Conservation (phyloP, 2,329 filamentous ascomycete species). For the Didymella keratinophila region DNA sequence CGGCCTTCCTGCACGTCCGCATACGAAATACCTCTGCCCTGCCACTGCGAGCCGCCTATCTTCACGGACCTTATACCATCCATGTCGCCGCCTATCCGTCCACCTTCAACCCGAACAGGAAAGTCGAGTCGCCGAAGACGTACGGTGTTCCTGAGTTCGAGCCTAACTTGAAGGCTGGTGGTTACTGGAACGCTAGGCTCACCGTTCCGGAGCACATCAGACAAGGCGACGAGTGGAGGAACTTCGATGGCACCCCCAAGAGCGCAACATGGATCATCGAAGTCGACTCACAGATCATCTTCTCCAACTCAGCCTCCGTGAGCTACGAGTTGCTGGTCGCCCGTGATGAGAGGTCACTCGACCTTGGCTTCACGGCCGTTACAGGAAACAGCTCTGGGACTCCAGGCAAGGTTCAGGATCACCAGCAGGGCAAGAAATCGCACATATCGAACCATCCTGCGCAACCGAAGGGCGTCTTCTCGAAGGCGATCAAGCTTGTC, state of each 20-base stretch:
- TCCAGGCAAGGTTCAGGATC: slow-evolving; percentile 75
- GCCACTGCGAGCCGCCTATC: slow-evolving; percentile 90
- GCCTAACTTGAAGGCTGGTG: slow-evolving; percentile 94
- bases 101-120: slow-evolving; percentile 81
- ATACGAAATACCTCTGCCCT: slow-evolving; percentile 93
- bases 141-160: slow-evolving; percentile 91
- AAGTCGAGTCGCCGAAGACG: slow-evolving; percentile 71
- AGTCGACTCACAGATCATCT: slow-evolving; percentile 90
- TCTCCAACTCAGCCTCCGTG: slow-evolving; percentile 87
- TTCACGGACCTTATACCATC: slow-evolving; percentile 93
- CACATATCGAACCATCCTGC: slow-evolving; percentile 61
- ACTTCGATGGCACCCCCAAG: slow-evolving; percentile 50
- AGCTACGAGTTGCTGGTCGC: slow-evolving; percentile 87
- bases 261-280: slow-evolving; percentile 89
- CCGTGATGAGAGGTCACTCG: slow-evolving; percentile 83
- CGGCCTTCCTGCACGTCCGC: slow-evolving; percentile 79
- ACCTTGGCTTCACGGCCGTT: slow-evolving; percentile 67
- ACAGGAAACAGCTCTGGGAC: slow-evolving; percentile 60
- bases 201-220: slow-evolving; percentile 80
- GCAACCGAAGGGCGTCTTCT: slow-evolving; percentile 81
- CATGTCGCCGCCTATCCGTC: slow-evolving; percentile 86
- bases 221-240: slow-evolving; percentile 38
- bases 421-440: slow-evolving; percentile 68
- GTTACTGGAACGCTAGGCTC: slow-evolving; percentile 81
- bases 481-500: slow-evolving; percentile 76